Evolutionary conservation across 768 basidiomycete genomes (phyloP), one percentile per base, ranked within the genome.

Genomic region (Gyrodon lividus): DNA sequence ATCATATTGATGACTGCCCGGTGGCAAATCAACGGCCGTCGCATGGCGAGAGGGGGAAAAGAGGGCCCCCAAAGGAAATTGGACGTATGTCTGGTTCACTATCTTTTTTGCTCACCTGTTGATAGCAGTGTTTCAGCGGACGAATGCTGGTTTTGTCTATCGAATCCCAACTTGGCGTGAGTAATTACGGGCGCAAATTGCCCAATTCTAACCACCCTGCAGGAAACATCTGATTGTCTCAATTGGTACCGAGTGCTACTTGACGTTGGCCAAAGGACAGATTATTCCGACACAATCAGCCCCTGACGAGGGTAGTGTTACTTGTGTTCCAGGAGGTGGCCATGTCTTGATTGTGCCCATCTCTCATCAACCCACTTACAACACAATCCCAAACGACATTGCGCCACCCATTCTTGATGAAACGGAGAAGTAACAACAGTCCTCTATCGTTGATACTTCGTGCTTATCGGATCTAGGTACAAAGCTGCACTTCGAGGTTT

Each of bases 61-160:
- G 74, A 77, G 55, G 75, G 26, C 86, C 79, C 26, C 80, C 74
- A 37, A 94, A 83, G 70, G 92, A 93, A 65, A 91, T 95, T 48
- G 81, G 76, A 51, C 88, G 91, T 92, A 62, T 60, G 87, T 74
- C n/a, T 7, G n/a, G n/a, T 44, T 46, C 26, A 6, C 38, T 14
- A n/a, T 58, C 4, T 3, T 12, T 13, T 38, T 13, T 34, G 16
- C 33, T 12, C 35, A 35, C 6, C 17, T 24, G 28, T 51, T 58
- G 7, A 63, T 35, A 19, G 8, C 24, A 48, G 35, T 50, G 51
- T 23, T 57, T 42, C 63, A 92, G 91, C 92, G 58, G 89, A 89
- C 50, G 90, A 94, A 67, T 98, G 96, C 70, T 98, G 96, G 96
- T 98, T 99, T 74, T 99, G 97, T 68, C 70, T 99, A 47, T 95